Conservation (phyloP, 2,329 filamentous ascomycete species). For the Ceratocystis colombiana region DNA sequence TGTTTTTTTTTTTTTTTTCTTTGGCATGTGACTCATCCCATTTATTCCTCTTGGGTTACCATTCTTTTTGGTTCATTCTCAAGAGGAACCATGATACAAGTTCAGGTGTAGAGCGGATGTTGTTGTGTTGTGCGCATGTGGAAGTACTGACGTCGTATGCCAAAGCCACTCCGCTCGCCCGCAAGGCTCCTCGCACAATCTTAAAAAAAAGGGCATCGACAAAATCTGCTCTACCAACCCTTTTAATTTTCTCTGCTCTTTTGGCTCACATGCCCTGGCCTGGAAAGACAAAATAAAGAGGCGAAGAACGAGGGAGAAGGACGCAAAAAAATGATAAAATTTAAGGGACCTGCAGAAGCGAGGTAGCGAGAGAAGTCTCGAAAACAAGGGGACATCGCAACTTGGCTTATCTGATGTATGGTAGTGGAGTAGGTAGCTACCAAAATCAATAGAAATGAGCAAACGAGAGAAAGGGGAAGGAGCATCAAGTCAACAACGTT, state of each 20-base stretch:
- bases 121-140: background rate
- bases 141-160: background rate
- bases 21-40: slow-evolving; percentile 3
- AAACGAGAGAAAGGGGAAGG: no score
- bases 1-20: background rate
- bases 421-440: background rate
- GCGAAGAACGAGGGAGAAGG: background rate
- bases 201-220: background rate
- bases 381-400: slow-evolving; percentile 3
- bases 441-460: background rate
- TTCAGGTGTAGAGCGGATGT: no score
- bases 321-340: background rate
- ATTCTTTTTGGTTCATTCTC: background rate
- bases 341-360: slow-evolving; percentile 12
- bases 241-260: no score
- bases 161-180: background rate
- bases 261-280: no score
- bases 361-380: background rate
- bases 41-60: background rate
- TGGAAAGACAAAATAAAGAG: background rate
- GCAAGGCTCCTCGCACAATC: background rate
- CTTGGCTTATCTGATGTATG: background rate
- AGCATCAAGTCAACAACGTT: background rate
- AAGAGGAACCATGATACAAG: background rate
- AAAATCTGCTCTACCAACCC: background rate